Evolutionary conservation across 305 asterid genomes (phyloP), one percentile per base, ranked within the genome.

Genomic region (Fraxinus greggii): DNA sequence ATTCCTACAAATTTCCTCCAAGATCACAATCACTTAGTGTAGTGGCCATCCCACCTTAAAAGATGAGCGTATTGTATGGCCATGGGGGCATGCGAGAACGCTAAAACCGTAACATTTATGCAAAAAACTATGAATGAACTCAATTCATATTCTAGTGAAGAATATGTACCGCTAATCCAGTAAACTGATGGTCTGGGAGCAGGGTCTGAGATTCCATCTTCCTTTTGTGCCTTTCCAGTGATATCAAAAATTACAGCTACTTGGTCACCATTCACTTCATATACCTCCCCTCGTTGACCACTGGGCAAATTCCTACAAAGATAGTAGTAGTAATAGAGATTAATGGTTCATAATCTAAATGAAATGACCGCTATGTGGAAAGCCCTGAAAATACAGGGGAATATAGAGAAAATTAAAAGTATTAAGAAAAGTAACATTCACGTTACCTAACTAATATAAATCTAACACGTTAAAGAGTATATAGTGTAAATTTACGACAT

Each of bases 201-300:
- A 88, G 86, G 81, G 73, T 90, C 91, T 56, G 81, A 81, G 81
- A 51, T 78, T 86, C 88, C 88, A 56, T 85, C 93, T 31, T 90
- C 88, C 29, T 84, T 84, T 67, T 85, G 65, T 23, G 78, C 77
- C 67, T 82, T 88, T 80, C 89, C 89, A 85, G 69, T 75, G 81
- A 70, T 83, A 83, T 91, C 92, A 84, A 93, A 91, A 80, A 96
- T 83, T 83, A 94, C 95, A 76, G 98, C 99, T 80, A 90, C 95
- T 86, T 91, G 91, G 45, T 96, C 95, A 17, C 89, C 97, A 85
- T 89, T 89, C 83, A 96, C 95, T 89, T 93, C 99, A 93, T 88
- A 93, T 69, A 96, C 95, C 93, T 96, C 99, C 51, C 99, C 99
- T 26, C 89, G 92, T 85, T 91, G 97, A 85, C 99, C 98, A 23